Evolutionary conservation across 2,329 filamentous ascomycete species (phyloP), one percentile per base, ranked within the genome.

Genomic region (Neodidymelliopsis sp.): DNA sequence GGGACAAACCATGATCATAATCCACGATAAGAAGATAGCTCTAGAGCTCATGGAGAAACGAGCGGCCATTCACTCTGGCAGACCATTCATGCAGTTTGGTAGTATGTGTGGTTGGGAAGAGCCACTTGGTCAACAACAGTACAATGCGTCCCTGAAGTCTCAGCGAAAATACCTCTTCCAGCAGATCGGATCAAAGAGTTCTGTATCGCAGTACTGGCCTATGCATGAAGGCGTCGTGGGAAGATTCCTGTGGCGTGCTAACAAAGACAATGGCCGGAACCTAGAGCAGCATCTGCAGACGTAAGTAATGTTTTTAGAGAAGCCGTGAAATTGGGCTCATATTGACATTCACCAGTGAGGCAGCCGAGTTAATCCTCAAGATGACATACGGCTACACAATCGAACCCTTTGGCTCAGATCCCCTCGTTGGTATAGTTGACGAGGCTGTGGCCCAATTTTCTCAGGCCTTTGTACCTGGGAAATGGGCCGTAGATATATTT

Each of bases 151-250:
- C 69, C 20, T 65, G 64, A 38, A 22, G 25, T 22, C 30, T 2
- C 72, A 79, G 35, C 77, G 81, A 9, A 82, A 77, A 59, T 70
- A 76, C 8, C 71, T 79, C 29, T 66, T 71, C 19, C 69, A 72
- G n/a, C 67, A 76, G 10, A 65, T 83, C 5, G 80, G 80, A 0
- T 75, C 77, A 0, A 76, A 75, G 25, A 45, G 56, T 0, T 56
- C 69, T 0, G 70, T 76, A 1, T 50, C 72, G 1, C 71, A 74
- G 15, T 80, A 77, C 48, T 63, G 77, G 25, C 23, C 49, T 0
- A 25, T 79, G 0, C 77, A 81, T 48, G 76, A 81, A 30, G 59
- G 64, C 1, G 79, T 82, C 47, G 70, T 70, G 2, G 66, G 70
- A 2, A 74, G 74, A 2, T 78, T 80, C 30, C 61, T 82, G 9